Conservation (phyloP, 2,329 filamentous ascomycete species). For the Fusarium bactridioides region DNA sequence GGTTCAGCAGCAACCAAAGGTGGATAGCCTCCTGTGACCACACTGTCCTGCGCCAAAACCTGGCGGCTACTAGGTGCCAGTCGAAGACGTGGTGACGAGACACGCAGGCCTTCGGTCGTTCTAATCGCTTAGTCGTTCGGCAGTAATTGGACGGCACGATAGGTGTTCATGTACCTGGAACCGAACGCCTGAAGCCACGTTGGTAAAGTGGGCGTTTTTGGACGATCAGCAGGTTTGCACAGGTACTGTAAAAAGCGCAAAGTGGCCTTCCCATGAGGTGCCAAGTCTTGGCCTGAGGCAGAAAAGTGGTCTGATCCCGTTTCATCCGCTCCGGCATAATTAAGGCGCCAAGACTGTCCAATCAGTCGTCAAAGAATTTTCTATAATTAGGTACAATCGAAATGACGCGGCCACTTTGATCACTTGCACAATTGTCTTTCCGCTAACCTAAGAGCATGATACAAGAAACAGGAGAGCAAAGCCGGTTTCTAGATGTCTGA, state of each 20-base stretch:
- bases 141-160: background rate
- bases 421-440: no score
- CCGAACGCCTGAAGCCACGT: background rate
- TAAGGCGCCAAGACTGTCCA: no score
- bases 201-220: background rate
- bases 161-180: background rate
- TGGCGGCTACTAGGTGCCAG: background rate
- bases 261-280: background rate
- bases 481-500: background rate
- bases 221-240: background rate
- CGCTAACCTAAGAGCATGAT: background rate
- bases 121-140: background rate
- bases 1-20: background rate
- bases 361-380: background rate
- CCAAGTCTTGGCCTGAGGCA: background rate
- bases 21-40: background rate
- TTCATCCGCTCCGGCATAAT: no score
- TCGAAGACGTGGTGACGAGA: no score
- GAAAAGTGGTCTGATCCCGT: background rate
- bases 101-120: background rate
- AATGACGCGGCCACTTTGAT: no score
- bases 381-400: background rate
- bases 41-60: background rate
- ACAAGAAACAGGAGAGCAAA: no score
- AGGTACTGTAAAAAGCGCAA: background rate